A percentile compares a stretch with the other conserved stretches of the same genome.
Evolutionary conservation across 1,284 basidiomycete species (phyloP).

Genomic region (Marasmius sp.): DNA sequence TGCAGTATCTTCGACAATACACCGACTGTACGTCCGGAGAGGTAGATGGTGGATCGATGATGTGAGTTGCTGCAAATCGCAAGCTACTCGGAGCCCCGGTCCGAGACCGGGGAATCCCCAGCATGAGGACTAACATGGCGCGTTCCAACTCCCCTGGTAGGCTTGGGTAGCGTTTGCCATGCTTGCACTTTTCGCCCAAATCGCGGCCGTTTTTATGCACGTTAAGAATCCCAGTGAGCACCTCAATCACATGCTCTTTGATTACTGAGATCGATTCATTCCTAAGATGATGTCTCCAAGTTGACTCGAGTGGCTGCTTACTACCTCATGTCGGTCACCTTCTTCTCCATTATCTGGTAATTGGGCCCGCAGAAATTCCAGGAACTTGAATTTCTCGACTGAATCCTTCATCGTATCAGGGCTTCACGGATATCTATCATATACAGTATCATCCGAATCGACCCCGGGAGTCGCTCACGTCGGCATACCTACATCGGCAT

Average conservation of each 20-base stretch:
- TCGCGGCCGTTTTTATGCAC: neutral
- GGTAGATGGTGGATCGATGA: conserved; percentile 35
- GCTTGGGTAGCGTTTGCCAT: conserved; percentile 17
- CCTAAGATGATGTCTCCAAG: conserved; percentile 4
- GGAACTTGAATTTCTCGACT: neutral
- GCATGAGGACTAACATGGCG: neutral
- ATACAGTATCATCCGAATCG: conserved; percentile 46
- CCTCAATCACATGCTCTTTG: too few species aligned
- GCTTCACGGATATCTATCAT: conserved; percentile 44
- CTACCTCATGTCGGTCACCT: conserved; percentile 33
- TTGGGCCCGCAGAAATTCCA: conserved; percentile 1
- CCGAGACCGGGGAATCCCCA: neutral
- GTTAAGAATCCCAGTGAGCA: neutral
- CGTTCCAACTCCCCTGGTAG: neutral
- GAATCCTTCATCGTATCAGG: conserved; percentile 19
- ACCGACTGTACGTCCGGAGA: conserved; percentile 28
- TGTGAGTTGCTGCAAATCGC: neutral
- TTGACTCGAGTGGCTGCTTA: conserved; percentile 25
- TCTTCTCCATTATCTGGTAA: conserved; percentile 34
- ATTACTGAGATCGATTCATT: too few species aligned
- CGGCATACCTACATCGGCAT: conserved; percentile 27
- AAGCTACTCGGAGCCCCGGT: neutral
- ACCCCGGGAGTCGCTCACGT: conserved; percentile 28
- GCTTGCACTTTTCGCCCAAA: conserved; percentile 18
- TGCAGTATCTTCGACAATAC: neutral